Evolutionary conservation across 2,329 filamentous ascomycete species (phyloP).

Genomic region (Nothophaeocryptopus gaeumannii): DNA sequence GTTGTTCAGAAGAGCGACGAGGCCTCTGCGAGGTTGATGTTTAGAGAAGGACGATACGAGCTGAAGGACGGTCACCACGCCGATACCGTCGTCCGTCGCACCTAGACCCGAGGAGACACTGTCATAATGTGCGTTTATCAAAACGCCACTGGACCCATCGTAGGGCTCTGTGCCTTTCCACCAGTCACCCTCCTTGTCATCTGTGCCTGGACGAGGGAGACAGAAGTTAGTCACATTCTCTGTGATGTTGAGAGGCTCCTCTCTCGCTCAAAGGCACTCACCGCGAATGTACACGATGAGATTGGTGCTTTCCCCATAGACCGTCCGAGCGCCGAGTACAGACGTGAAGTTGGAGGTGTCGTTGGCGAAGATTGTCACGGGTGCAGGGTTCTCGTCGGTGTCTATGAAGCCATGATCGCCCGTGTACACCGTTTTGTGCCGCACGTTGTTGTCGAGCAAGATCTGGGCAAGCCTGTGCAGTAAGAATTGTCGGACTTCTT

Average conservation of each 20-base stretch:
- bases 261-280: conserved; percentile 32
- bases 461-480: conserved; percentile 69
- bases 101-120: conserved; percentile 89
- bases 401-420: conserved; percentile 37
- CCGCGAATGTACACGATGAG: conserved; percentile 89
- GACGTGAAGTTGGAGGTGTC: conserved; percentile 72
- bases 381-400: conserved; percentile 15
- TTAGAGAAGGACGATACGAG: conserved; percentile 81
- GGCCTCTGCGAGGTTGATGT: conserved; percentile 71
- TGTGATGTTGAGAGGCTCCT: no score
- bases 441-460: conserved; percentile 58
- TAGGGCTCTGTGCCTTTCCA: conserved; percentile 52
- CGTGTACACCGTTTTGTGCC: conserved; percentile 34
- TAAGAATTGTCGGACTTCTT: conserved; percentile 73
- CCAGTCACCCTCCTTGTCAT: conserved; percentile 69
- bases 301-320: conserved; percentile 92
- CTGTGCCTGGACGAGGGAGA: conserved; percentile 41
- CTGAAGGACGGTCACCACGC: conserved; percentile 81
- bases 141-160: conserved; percentile 64
- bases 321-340: conserved; percentile 29
- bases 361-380: conserved; percentile 72
- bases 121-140: conserved; percentile 95
- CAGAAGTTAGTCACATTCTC: no score
- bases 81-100: conserved; percentile 90
- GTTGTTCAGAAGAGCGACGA: conserved; percentile 88